Evolutionary conservation across 495 filamentous ascomycete genomes (phyloP), one percentile per base, ranked within the genome.

Genomic region (Monascus purpureus): DNA sequence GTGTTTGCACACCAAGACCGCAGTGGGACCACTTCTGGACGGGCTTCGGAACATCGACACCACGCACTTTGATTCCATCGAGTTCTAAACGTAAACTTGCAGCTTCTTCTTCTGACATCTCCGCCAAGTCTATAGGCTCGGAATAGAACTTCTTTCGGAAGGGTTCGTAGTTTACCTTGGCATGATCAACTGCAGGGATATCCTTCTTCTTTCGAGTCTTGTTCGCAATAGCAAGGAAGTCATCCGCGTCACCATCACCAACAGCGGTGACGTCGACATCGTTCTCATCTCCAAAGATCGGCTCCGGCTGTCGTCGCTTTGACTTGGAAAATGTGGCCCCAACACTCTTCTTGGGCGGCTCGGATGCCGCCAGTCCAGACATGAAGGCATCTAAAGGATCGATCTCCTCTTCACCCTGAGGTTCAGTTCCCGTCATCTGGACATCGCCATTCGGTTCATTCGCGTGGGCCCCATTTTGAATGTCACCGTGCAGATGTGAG

Each of bases 321-420:
- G 53, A 48, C 35, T 60, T 68, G 8, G 56, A 43, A 16, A 66
- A 63, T 13, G 53, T 69, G 6, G 57, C 50, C 2, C 52, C 57
- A 13, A 47, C 52, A 4, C 33, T 39, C 36, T 58, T 60, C 35
- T 57, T 60, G 4, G 51, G 47, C 5, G 57, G 63, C 29, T 55
- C 58, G 8, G 65, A 59, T 31, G 71, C 67, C n/a, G 58, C 71
- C 16, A 97, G 70, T 28, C 68, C 76, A 29, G 75, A 77, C 90
- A 99, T 96, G 58, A 86, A 99, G 7, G 86, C 88, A 59, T 99
- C 90, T 19, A 99, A 65, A 15, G 90, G 86, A 53, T 99, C 90
- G 32, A 83, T 54, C 13, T 93, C 86, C 17, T 88, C 86, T 25
- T 75, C 75, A 27, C 71, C 59, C 8, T 52, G 28, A 7, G 25